Base-by-base conservation (phyloP, 2,329 filamentous ascomycete species). In the Raffaelea albimanens region DNA sequence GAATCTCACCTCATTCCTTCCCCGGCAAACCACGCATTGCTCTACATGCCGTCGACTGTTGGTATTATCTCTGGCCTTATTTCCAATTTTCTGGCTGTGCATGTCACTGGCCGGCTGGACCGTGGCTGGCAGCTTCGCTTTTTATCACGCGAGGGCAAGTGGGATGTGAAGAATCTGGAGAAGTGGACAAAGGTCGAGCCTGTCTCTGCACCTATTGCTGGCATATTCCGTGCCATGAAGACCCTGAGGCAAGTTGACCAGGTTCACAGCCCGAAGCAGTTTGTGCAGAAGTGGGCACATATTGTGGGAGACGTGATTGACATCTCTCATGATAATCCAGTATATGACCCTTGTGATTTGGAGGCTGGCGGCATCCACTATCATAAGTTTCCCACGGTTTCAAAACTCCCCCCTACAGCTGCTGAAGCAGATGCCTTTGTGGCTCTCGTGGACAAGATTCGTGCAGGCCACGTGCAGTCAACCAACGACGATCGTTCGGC, bases 81-180 rank as follows among this genome's bases (percentile, higher is more conserved):
- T 45, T 85, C 88, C 50, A 82, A 86, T 53, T 97, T 97, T 58
- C 73, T 96, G 23, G 73, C 80, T 18, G 72, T 75, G 3, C 76
- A 88, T 57, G 73, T 96, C 46, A 90, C 90, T 10, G 75, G 80
- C 10, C 81, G 89, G 9, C 75, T 96, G 14, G 86, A 82, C 1
- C 78, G 91, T 23, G 87, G 84, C 40, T 97, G 91, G 90, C 91
- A 97, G 64, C 72, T 97, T 16, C 85, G 91, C 57, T 84, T 93
- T 58, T 78, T 97, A 21, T 87, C 85, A 2, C 87, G 85, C 2
- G 86, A 89, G 55, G 90, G 90, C 3, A 97, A 97, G 67, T 97
- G 91, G 91, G 91, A 96, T 59, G 88, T 97, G 55, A 97, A 97
- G 68, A 97, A 97, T 59, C 73, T 96, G 11, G 81, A 78, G 50